Evolutionary conservation across 2,329 filamentous ascomycete species (phyloP), one percentile per base, ranked within the genome.

Genomic region (Mollisia scopiformis): DNA sequence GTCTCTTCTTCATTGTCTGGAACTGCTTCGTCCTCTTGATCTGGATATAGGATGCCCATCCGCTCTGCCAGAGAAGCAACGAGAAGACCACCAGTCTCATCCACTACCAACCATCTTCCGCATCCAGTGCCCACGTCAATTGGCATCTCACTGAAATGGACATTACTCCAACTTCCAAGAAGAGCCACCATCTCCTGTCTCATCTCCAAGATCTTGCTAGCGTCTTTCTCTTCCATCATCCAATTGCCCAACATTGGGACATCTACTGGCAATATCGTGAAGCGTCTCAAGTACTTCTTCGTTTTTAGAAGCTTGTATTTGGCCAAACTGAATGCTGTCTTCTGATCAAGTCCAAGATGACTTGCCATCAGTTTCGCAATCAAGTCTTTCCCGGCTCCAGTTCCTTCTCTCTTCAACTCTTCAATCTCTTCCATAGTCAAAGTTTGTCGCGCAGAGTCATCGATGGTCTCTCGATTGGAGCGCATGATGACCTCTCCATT

Each of bases 271-370:
- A 96, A 75, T 1, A 95, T 86, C 0, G 90, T 92, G 72, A 99
- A 98, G 13, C 93, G 84, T 70, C 90, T 88, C 65, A 98, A 84
- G 74, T 96, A 98, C 77, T 99, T 99, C 74, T 89, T 93, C 66
- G 91, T 90, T 79, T 99, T 99, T 49, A 96, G 83, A 19, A 98
- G 80, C 71, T 95, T 97, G 77, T 99, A 99, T 76, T 99, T 99
- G 46, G 94, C 93, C 60, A 97, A 80, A 2, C 93, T 96, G 72
- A 96, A 99, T 0, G 88, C 84, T 0, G 95, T 98, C 82, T 99
- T 99, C 78, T 98, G 90, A 68, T 96, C 93, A 46, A 99, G 83
- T 1, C 89, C 91, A 19, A 91, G 88, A 75, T 99, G 95, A 46
- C 93, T 95, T 30, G 93, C 84, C 76, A 99, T 85, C 27, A 99